phyloP scores from a whole-genome alignment of 257 asterid genomes.

The Plantago ovata region DNA sequence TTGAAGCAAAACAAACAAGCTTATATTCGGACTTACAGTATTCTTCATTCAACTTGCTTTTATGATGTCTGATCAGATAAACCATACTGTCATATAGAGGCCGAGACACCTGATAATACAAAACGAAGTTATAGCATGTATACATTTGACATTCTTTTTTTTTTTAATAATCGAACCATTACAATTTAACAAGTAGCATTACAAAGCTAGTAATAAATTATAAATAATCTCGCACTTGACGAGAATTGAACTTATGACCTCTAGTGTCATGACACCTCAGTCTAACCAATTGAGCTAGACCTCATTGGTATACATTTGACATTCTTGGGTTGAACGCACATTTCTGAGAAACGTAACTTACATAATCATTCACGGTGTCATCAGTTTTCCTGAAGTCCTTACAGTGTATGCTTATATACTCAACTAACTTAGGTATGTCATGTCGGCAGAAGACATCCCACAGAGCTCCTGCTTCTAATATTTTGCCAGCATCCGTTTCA shows the following conservation, averaged over 20 bases:
- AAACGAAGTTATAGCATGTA: slow-evolving; percentile 26
- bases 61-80: slow-evolving; percentile 69
- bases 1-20: neutral
- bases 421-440: slow-evolving; percentile 70
- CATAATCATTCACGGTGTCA: slow-evolving; percentile 31
- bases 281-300: too few relatives aligned
- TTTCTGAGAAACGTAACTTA: slow-evolving; percentile 35
- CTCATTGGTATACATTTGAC: too few relatives aligned
- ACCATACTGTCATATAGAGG: slow-evolving; percentile 61
- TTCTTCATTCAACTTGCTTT: slow-evolving; percentile 72
- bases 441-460: slow-evolving; percentile 88
- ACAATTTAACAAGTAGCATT: too few relatives aligned
- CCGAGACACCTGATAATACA: slow-evolving; percentile 52
- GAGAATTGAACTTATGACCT: too few relatives aligned
- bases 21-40: slow-evolving; percentile 53
- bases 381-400: slow-evolving; percentile 42
- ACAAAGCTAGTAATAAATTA: too few relatives aligned
- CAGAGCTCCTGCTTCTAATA: slow-evolving; percentile 62
- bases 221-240: too few relatives aligned
- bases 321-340: too few relatives aligned
- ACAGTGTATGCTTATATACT: slow-evolving; percentile 57
- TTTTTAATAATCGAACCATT: too few relatives aligned
- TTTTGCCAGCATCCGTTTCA: slow-evolving; percentile 26
- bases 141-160: slow-evolving; percentile 20
- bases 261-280: too few relatives aligned